Evolutionary conservation across 176 grass and related monocot species (phyloP).

Genomic region (Musa schizocarpa): DNA sequence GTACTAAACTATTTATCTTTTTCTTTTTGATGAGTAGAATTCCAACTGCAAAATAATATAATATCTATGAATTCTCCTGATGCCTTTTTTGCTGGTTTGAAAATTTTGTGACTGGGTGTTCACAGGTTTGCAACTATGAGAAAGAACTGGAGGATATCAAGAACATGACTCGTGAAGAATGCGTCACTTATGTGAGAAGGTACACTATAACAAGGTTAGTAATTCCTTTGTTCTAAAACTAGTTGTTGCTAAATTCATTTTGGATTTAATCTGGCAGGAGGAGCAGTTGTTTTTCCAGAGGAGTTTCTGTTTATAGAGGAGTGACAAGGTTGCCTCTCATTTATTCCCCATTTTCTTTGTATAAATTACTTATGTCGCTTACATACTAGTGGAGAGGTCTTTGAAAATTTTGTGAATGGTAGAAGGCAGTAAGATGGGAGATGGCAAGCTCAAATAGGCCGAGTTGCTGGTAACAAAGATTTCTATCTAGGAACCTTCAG

Average conservation of each 20-base stretch:
- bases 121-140: slow-evolving; percentile 53
- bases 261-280: slow-evolving; percentile 30
- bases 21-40: not conserved
- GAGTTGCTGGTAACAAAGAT: slow-evolving; percentile 73
- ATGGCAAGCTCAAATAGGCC: slow-evolving; percentile 89
- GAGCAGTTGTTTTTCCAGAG: slow-evolving; percentile 94
- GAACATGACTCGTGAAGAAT: slow-evolving; percentile 64
- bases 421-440: slow-evolving; percentile 89
- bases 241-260: not conserved
- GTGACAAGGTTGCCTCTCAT: slow-evolving; percentile 62
- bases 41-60: not conserved
- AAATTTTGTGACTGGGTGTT: not conserved
- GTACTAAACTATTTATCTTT: not conserved
- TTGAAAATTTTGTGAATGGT: not conserved
- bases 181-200: slow-evolving; percentile 77
- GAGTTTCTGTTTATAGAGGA: slow-evolving; percentile 82
- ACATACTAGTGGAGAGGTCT: not conserved
- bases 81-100: not conserved
- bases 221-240: not conserved
- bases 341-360: slow-evolving; percentile 24
- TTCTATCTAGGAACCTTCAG: slow-evolving; percentile 92
- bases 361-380: not conserved
- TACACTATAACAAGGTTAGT: slow-evolving; percentile 20
- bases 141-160: slow-evolving; percentile 53
- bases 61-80: not conserved